phyloP scores from a whole-genome alignment of 2,329 filamentous ascomycete genomes.

The Cercospora sesami region DNA sequence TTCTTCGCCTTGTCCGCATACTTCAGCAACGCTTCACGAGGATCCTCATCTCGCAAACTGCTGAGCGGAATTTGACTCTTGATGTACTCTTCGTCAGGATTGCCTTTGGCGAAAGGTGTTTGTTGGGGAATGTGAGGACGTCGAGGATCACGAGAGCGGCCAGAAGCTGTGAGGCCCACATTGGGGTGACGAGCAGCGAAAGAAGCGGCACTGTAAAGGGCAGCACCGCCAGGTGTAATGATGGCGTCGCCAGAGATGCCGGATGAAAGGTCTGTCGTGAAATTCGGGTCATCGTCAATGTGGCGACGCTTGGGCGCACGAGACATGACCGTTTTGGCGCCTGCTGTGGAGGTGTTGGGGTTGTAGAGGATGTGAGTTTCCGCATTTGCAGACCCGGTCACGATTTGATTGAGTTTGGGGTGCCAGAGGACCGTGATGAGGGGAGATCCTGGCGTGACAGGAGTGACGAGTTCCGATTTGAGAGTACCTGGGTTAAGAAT shows the following conservation, averaged over 20 bases:
- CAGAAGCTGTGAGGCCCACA: slow-evolving; percentile 74
- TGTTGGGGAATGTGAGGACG: slow-evolving; percentile 79
- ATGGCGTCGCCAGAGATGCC: slow-evolving; percentile 84
- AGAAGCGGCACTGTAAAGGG: slow-evolving; percentile 44
- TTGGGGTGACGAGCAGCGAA: slow-evolving; percentile 64
- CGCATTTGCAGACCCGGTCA: slow-evolving; percentile 88
- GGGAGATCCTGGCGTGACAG: slow-evolving; percentile 80
- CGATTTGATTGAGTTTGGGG: slow-evolving; percentile 89
- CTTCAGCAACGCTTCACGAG: slow-evolving; percentile 86
- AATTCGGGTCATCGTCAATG: slow-evolving; percentile 84
- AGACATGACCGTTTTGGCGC: slow-evolving; percentile 86
- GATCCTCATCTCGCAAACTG: slow-evolving; percentile 93
- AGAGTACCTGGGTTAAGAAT: slow-evolving; percentile 93
- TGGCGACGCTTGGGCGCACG: slow-evolving; percentile 92
- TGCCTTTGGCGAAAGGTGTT: slow-evolving; percentile 87
- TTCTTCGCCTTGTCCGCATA: slow-evolving; percentile 92
- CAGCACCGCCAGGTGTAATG: slow-evolving; percentile 55
- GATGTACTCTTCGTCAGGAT: slow-evolving; percentile 87
- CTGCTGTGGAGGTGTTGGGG: slow-evolving; percentile 75
- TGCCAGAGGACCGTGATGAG: slow-evolving; percentile 90
- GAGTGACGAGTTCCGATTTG: slow-evolving; percentile 77
- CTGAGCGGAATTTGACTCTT: slow-evolving; percentile 85
- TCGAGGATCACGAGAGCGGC: slow-evolving; percentile 74
- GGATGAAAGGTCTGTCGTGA: slow-evolving; percentile 79
- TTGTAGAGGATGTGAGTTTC: slow-evolving; percentile 90